A percentile compares a stretch with the other conserved stretches of the same genome.
Evolutionary conservation across 768 basidiomycete species (phyloP).

Genomic region (Cystobasidium tubakii): DNA sequence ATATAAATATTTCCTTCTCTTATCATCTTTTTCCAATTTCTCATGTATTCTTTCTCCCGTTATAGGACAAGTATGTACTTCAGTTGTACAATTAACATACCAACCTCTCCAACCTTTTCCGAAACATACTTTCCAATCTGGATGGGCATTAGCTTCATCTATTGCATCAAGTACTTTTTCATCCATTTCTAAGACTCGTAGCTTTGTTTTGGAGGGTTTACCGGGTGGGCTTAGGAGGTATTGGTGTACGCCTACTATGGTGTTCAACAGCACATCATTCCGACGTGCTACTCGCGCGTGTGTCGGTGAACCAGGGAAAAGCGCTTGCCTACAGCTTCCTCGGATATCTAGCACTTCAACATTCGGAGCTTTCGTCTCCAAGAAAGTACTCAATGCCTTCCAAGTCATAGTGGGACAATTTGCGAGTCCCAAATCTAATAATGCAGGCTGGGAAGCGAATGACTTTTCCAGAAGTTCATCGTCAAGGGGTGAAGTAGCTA

Average conservation of each 20-base stretch:
- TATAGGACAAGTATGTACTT: conserved; percentile 42
- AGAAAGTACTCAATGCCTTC: conserved; percentile 61
- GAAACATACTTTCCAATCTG: conserved; percentile 78
- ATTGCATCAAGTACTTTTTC: conserved; percentile 64
- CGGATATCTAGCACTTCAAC: conserved; percentile 81
- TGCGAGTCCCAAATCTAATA: conserved; percentile 84
- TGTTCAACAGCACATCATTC: conserved; percentile 59
- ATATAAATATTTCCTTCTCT: conserved; percentile 65
- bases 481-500: conserved; percentile 75
- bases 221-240: conserved; percentile 71
- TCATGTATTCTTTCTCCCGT: conserved; percentile 21
- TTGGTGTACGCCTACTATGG: conserved; percentile 59
- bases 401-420: conserved; percentile 70
- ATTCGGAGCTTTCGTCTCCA: conserved; percentile 62
- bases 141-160: conserved; percentile 62
- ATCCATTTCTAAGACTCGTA: conserved; percentile 82
- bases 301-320: conserved; percentile 57
- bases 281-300: conserved; percentile 55
- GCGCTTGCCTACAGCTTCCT: conserved; percentile 54
- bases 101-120: conserved; percentile 64
- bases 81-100: conserved; percentile 53
- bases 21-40: conserved; percentile 53
- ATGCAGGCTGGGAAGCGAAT: conserved; percentile 59
- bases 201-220: conserved; percentile 56
- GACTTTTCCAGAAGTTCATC: conserved; percentile 56